Evolutionary conservation across 2,329 filamentous ascomycete species (phyloP).

Genomic region (Aschersonia sp.): DNA sequence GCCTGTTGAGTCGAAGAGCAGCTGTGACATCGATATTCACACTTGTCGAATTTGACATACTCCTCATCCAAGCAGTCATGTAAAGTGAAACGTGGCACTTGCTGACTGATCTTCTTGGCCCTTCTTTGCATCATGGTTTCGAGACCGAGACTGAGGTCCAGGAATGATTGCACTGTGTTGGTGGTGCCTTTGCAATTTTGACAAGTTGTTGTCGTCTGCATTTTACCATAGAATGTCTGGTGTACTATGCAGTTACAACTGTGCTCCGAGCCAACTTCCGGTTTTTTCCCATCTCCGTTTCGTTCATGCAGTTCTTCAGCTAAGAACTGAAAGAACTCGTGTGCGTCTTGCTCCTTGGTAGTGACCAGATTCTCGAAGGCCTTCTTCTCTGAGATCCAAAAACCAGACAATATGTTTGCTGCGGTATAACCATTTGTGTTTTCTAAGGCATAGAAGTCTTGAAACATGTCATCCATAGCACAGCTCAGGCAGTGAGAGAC

Average conservation of each 20-base stretch:
- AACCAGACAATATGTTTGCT: slow-evolving; percentile 74
- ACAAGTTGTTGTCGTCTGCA: slow-evolving; percentile 83
- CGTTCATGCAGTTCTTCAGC: slow-evolving; percentile 81
- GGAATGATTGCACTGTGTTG: slow-evolving; percentile 73
- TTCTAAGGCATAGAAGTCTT: slow-evolving; percentile 57
- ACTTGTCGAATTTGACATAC: slow-evolving; percentile 77
- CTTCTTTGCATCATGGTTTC: slow-evolving; percentile 57
- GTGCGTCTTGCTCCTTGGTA: slow-evolving; percentile 90
- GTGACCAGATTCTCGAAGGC: slow-evolving; percentile 66
- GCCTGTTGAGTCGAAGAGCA: slow-evolving; percentile 69
- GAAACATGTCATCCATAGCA: slow-evolving; percentile 61
- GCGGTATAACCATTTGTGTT: slow-evolving; percentile 84
- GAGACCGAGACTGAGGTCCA: slow-evolving; percentile 82
- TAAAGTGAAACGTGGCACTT: slow-evolving; percentile 32
- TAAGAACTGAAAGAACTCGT: slow-evolving; percentile 94
- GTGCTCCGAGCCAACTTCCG: slow-evolving; percentile 43
- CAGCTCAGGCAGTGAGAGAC: slow-evolving; percentile 50
- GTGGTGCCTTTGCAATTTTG: slow-evolving; percentile 74
- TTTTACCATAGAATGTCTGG: slow-evolving; percentile 84
- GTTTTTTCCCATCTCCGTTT: slow-evolving; percentile 56
- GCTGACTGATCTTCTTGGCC: slow-evolving; percentile 36
- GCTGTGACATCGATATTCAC: slow-evolving; percentile 74
- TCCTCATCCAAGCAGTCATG: slow-evolving; percentile 69
- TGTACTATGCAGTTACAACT: slow-evolving; percentile 85
- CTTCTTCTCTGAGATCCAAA: slow-evolving; percentile 73